Base-by-base conservation (phyloP, 2,329 filamentous ascomycete genomes). In the Xylaria sp. region DNA sequence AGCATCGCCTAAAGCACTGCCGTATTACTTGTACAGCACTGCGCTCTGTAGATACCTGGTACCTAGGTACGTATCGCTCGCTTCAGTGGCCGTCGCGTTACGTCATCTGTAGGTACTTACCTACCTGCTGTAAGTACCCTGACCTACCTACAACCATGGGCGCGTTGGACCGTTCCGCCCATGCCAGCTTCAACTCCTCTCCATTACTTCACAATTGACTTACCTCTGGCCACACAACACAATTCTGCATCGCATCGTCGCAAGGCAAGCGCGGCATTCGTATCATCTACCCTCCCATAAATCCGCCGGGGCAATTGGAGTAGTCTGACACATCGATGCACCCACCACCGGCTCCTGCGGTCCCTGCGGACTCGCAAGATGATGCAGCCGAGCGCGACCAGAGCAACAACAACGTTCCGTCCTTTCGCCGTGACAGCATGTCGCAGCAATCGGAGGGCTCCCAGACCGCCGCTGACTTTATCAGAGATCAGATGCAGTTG, bases 401-500 rank as follows among this genome's bases (percentile, higher is more conserved):
- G 42, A 65, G 48, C 63, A 42, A 60, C 53, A 24, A 62, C 17
- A 67, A 73, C 1, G 32, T 42, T 30, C 61, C 75, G 32, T 68
- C 75, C 5, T 74, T 81, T 36, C 86, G 88, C 72, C 87, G 82
- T 71, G 84, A 86, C 68, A 90, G 88, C 81, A 85, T 88, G 73
- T 90, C 88, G 36, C 88, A 88, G 61, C 81, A 83, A 59, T 79
- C 77, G 0, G 84, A 89, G 56, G 82, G 86, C 63, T 93, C 91
- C 1, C 91, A 93, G 74, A 93, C 91, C 17, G 91, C 91, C 36
- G 89, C 88, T 68, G 90, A 93, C 32, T 98, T 97, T 78, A 93
- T 99, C 73, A 89, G 93, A 75, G 90, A 90, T 64, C 96, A 99
- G 79, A 90, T 98, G 77, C 90, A 91, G 73, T 90, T 99, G 61